Base-by-base conservation (phyloP, 441 rosid genomes). In the Adansonia madagascariensis region DNA sequence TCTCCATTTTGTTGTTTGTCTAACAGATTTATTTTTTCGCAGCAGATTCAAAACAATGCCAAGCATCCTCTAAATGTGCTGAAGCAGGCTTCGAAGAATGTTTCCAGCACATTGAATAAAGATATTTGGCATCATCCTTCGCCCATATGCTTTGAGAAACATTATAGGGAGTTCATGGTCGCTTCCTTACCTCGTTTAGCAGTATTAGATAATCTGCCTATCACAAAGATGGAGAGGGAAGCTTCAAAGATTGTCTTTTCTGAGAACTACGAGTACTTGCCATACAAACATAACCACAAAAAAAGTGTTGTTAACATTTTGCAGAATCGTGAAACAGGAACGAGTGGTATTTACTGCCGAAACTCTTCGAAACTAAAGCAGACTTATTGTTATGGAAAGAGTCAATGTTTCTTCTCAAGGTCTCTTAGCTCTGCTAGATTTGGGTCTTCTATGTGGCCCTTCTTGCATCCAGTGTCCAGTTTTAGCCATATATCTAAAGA, bases 51-150 rank as follows among this genome's bases (percentile, higher is more conserved):
- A 70, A 83, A 80, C 17, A 67, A 64, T 35, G 73, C 74, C 0
- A 72, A 55, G 52, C 73, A 46, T 49, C 49, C 44, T 41, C 27
- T 53, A 73, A 20, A 74, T 2, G 63, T 61, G 56, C 72, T 43
- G 47, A 75, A 65, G 41, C 62, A 63, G 83, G 75, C 78, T 11
- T 75, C 44, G 47, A 76, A 15, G 70, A 78, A 75, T 65, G 76
- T 52, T 43, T 68, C 27, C 8, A 35, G 47, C 12, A 22, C 62
- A 74, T 75, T 76, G 63, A 78, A 79, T 44, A 75, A 83, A 53
- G 85, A 84, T 78, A 79, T 71, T 44, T 86, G 87, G 5, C 84
- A 82, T 67, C 90, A 89, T 71, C 85, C 91, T 63, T 82, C 90
- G 1, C 88, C 88, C 17, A 82, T 85, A 62, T 87, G 90, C 82